These are phyloP conservation scores for Pleurotus cornucopiae DNA, from an alignment of 768 basidiomycete species.

Conservation along the genomic window DNA sequence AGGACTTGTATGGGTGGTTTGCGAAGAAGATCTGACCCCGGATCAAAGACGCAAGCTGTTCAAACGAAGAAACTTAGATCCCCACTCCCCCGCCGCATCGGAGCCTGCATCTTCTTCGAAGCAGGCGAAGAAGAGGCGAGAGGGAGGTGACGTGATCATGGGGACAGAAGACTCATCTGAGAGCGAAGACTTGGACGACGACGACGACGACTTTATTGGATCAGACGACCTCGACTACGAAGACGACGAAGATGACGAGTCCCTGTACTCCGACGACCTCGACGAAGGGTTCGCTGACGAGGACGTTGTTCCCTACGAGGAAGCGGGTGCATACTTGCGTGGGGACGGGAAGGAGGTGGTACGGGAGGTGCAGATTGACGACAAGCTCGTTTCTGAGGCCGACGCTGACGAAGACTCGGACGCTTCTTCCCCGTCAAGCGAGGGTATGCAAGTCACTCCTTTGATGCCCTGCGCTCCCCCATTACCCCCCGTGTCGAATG, in stretches of 20 bases:
- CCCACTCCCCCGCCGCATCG: conserved; percentile 13
- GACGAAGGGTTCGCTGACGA: conserved; percentile 7
- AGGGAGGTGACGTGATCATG: background rate
- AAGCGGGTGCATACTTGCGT: background rate
- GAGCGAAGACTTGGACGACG: conserved; percentile 27
- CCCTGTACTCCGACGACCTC: conserved; percentile 7
- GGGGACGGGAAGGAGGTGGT: background rate
- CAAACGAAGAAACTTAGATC: conserved; percentile 21
- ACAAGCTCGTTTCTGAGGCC: conserved; percentile 9
- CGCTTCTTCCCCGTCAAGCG: background rate
- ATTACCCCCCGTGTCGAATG: background rate
- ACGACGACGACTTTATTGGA: conserved; percentile 15
- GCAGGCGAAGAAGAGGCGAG: conserved; percentile 17
- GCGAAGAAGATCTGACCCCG: conserved; percentile 59
- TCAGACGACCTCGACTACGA: conserved; percentile 9
- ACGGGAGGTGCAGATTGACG: background rate
- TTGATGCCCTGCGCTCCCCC: background rate
- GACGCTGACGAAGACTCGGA: conserved; percentile 12
- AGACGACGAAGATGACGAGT: conserved; percentile 20
- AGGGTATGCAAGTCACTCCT: background rate
- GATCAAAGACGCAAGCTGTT: conserved; percentile 18
- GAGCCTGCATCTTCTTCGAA: conserved; percentile 17
- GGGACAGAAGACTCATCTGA: conserved; percentile 14
- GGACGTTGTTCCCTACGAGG: background rate
- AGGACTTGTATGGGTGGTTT: conserved; percentile 82